These are phyloP conservation scores for Dendrobium catenatum DNA, from an alignment of 106 monocot genomes.

Conservation along the genomic window DNA sequence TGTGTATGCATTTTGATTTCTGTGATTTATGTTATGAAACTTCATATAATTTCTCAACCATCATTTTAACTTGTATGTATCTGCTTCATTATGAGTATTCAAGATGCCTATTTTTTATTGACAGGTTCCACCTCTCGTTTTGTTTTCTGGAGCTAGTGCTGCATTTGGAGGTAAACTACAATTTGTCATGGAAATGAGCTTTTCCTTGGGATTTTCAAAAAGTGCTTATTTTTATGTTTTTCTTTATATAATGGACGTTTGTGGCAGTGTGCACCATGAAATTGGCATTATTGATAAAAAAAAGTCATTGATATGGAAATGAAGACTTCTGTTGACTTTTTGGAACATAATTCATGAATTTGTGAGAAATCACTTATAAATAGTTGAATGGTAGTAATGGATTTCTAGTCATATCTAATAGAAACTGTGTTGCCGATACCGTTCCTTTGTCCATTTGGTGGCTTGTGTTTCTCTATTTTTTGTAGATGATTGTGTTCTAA, in stretches of 20 bases:
- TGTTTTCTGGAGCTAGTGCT: slow-evolving; percentile 67
- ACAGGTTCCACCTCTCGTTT: slow-evolving; percentile 63
- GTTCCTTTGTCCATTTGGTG: too few species aligned
- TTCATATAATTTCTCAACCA: neutral
- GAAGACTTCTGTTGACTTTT: too few species aligned
- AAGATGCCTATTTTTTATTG: neutral
- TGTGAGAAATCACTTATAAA: too few species aligned
- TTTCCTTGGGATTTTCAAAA: neutral
- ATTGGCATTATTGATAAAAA: neutral
- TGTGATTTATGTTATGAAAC: neutral
- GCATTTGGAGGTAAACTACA: slow-evolving; percentile 52
- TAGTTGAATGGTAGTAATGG: too few species aligned
- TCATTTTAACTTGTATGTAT: neutral
- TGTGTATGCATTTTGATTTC: neutral
- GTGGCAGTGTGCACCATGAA: neutral
- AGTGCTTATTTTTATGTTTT: neutral
- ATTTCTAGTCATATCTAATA: too few species aligned
- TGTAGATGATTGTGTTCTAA: too few species aligned
- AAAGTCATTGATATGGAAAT: too few species aligned
- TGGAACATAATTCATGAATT: too few species aligned
- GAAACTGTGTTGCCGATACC: too few species aligned
- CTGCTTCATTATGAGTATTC: neutral
- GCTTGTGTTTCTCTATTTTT: too few species aligned
- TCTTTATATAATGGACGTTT: neutral
- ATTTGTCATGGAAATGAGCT: neutral